Evolutionary conservation across 1,139 yeast genomes (phyloP), one percentile per base, ranked within the genome.

Genomic region (Ogataea hybrid): DNA sequence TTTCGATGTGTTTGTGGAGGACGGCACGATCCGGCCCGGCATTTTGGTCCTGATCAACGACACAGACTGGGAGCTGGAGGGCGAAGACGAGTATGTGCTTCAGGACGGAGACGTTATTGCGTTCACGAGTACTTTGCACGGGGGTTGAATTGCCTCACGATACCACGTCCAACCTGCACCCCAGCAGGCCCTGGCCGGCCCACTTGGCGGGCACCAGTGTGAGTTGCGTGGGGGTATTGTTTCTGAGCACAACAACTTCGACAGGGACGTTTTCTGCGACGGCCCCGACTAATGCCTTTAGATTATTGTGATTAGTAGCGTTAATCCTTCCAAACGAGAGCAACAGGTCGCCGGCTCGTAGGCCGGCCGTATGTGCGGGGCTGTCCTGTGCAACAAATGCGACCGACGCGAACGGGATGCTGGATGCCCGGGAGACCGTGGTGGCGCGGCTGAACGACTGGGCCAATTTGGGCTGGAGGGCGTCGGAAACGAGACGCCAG

Each of bases 21-120:
- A 88, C 54, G 95, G 72, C 6, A 74, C 73, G 2, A 80, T 85
- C 7, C 79, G 97, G 41, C 96, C 97, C 0, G 98, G 98, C 2
- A 88, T 92, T 34, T 69, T 92, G 49, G 96, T 92, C 7, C 72
- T 92, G 43, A 84, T 92, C 50, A 92, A 92, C 58, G 98, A 92
- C 58, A 82, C 96, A 0, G 98, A 92, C 65, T 92, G 98, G 98
- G 98, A 92, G 58, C 67, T 92, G 23, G 95, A 89, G 60, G 97
- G 90, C 9, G 89, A 82, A 64, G 92, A 86, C 55, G 84, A 78
- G 8, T 89, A 89, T 54, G 78, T 73, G 14, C 63, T 92, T 16
- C 86, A 86, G 58, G 68, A 75, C 35, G 84, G 87, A 12, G 98
- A 92, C 63, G 73, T 79, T 22, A 74, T 92, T 32, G 79, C 95